Evolutionary conservation across 1,284 basidiomycete species (phyloP).

Genomic region (Chiua sp.): DNA sequence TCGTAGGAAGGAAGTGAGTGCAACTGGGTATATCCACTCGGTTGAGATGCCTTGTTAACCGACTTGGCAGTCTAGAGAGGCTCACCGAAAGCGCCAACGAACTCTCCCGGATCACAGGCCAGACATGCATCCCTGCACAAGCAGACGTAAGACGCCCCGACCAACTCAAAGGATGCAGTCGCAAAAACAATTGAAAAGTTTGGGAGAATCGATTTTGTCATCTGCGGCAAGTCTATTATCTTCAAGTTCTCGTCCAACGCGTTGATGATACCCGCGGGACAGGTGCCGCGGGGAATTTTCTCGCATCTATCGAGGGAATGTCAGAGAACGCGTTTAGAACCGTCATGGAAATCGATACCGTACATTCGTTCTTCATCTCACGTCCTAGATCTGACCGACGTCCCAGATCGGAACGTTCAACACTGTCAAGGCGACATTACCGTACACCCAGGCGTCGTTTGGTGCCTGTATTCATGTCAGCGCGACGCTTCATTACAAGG

Average conservation of each 20-base stretch:
- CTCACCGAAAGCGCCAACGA: conserved; percentile 75
- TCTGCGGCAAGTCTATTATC: conserved; percentile 67
- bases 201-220: conserved; percentile 94
- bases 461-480: conserved; percentile 94
- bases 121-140: conserved; percentile 73
- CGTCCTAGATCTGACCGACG: not conserved
- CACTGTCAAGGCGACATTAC: conserved; percentile 91
- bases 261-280: conserved; percentile 3
- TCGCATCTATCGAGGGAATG: conserved; percentile 81
- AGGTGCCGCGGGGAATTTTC: conserved; percentile 92
- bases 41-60: not conserved
- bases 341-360: conserved; percentile 94
- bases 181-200: conserved; percentile 76
- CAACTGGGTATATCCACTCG: conserved; percentile 3
- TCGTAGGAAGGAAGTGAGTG: conserved; percentile 86
- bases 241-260: not conserved
- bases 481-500: conserved; percentile 89
- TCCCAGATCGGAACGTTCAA: conserved; percentile 88
- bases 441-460: conserved; percentile 68
- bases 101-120: conserved; percentile 73
- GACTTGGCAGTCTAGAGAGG: conserved; percentile 70
- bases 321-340: conserved; percentile 92
- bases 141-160: conserved; percentile 87
- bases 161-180: conserved; percentile 79
- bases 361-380: conserved; percentile 39